Evolutionary conservation across 2,329 filamentous ascomycete species (phyloP), one percentile per base, ranked within the genome.

Genomic region (Exophiala sideris): DNA sequence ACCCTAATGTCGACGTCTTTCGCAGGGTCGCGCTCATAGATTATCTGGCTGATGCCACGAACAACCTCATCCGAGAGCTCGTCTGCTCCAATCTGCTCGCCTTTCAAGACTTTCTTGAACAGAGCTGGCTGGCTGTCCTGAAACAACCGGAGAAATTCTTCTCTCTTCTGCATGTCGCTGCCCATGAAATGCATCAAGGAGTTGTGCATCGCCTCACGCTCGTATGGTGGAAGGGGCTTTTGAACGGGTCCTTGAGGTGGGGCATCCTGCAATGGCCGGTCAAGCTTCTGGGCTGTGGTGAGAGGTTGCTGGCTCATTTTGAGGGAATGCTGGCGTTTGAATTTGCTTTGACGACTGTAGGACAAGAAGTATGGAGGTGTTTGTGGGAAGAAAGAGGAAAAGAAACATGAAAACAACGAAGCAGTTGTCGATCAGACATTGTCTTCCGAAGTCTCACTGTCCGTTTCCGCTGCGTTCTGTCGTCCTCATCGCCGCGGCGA

Each of bases 181-280:
- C 36, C n/a, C 21, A 42, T 16, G 39, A 44, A 50, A 36, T 50
- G 11, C 38, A 20, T 9, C 12, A 50, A 10, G 2, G 48, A 18
- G 2, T 44, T n/a, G 29, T 29, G 44, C 48, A 50, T 50, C 3
- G 38, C 48, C 36, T 32, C 29, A 6, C 48, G 48, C 48, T 50
- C 48, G 2, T 34, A 18, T 6, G 33, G 4, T 35, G 38, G 9
- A 1, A 42, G 10, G 1, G 36, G 20, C 4, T 4, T 14, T 39
- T 21, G 38, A 14, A 21, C 24, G 5, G 8, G 20, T 12, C 18
- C 39, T 21, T 34, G 14, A 33, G 48, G 39, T 24, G 11, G 10
- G 6, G 2, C 4, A n/a, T 3, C 20, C 10, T 24, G 20, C 41
- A 44, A 32, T 29, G 41, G 41, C 14, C 9, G 41, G 21, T 21